These are phyloP conservation scores for Taphrina betulina DNA, from an alignment of 1,139 yeast genomes.

Conservation along the genomic window DNA sequence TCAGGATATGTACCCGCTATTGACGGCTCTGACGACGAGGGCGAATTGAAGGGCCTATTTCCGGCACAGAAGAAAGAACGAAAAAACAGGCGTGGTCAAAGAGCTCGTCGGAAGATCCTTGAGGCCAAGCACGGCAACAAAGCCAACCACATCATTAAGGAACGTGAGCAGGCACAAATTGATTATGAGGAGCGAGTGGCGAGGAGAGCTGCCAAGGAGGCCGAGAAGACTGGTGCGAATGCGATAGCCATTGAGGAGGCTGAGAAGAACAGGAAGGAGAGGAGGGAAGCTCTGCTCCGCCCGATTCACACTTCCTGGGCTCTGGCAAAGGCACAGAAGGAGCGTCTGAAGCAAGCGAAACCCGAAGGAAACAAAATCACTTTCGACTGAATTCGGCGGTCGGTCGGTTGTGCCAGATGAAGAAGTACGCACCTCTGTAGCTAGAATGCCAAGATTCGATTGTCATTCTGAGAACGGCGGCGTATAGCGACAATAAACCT, in stretches of 20 bases:
- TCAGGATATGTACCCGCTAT: constrained; percentile 33
- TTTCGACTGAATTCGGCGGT: too few species aligned
- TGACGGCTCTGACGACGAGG: constrained; percentile 36
- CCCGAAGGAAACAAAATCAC: constrained; percentile 80
- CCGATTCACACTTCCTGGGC: constrained; percentile 93
- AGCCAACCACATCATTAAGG: constrained; percentile 80
- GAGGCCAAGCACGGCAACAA: constrained; percentile 77
- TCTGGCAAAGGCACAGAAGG: constrained; percentile 65
- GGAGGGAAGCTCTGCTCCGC: constrained; percentile 38
- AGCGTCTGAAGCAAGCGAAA: constrained; percentile 51
- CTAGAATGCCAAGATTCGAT: too few species aligned
- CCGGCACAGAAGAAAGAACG: constrained; percentile 48
- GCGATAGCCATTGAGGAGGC: constrained; percentile 43
- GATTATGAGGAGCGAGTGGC: constrained; percentile 48
- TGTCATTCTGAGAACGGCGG: too few species aligned
- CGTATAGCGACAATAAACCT: too few species aligned
- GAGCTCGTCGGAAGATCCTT: constrained; percentile 96
- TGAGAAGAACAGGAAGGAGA: constrained; percentile 46
- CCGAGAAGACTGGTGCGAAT: constrained; percentile 42
- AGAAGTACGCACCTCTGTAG: too few species aligned
- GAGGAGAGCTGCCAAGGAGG: constrained; percentile 47
- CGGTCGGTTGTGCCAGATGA: too few species aligned
- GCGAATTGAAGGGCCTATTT: constrained; percentile 33
- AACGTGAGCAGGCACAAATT: constrained; percentile 55
- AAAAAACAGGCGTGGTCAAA: constrained; percentile 91